Evolutionary conservation across 129 eudicot species (phyloP).

Genomic region (Escallonia rubra): DNA sequence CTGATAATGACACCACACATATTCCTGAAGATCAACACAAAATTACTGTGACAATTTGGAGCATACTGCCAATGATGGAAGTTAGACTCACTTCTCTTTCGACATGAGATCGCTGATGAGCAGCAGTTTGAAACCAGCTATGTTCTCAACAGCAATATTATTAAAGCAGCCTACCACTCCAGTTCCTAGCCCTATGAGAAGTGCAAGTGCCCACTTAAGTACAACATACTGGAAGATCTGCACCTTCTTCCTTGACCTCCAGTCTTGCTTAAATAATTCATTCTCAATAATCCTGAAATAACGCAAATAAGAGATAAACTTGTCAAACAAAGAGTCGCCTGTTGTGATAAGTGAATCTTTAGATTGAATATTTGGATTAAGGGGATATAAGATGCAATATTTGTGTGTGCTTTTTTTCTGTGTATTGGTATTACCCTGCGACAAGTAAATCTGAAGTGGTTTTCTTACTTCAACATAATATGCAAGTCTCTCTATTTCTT

Average conservation of each 20-base stretch:
- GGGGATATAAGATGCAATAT: too few species aligned
- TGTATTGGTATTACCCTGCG: too few species aligned
- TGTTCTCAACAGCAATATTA: slow-evolving; percentile 25
- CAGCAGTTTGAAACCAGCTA: slow-evolving; percentile 24
- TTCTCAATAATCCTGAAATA: slow-evolving; percentile 26
- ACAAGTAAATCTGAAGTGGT: too few species aligned
- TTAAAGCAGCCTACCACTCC: slow-evolving; percentile 24
- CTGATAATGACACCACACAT: background rate
- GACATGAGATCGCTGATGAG: slow-evolving; percentile 18
- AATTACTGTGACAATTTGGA: background rate
- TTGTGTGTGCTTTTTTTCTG: too few species aligned
- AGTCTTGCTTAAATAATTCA: slow-evolving; percentile 29
- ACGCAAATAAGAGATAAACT: background rate
- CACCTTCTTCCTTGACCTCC: slow-evolving; percentile 28
- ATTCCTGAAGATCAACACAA: background rate
- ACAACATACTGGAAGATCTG: slow-evolving; percentile 28
- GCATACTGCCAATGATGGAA: background rate
- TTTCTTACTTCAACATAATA: too few species aligned
- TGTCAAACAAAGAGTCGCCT: background rate
- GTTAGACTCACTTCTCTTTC: slow-evolving; percentile 13
- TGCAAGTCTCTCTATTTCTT: too few species aligned
- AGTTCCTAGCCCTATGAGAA: slow-evolving; percentile 20
- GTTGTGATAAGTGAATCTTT: too few species aligned
- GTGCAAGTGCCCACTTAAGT: slow-evolving; percentile 28
- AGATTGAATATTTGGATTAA: too few species aligned